These are phyloP conservation scores for Veloboletus limbatus DNA, from an alignment of 1,284 basidiomycete species.

Conservation along the genomic window DNA sequence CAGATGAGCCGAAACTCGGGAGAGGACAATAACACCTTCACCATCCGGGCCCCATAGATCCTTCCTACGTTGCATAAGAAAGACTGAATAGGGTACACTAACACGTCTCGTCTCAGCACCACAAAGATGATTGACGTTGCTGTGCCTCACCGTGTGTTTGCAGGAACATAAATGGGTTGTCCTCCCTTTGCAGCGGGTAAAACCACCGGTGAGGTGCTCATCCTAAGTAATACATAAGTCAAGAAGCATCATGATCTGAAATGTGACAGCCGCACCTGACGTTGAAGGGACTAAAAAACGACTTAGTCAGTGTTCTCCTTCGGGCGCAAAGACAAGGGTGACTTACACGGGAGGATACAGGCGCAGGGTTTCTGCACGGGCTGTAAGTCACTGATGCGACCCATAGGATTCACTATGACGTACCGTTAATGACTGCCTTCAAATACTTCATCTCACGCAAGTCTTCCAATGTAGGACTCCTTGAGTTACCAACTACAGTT, in stretches of 20 bases:
- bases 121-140: slow-evolving; percentile 21
- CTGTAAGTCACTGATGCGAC: neutral
- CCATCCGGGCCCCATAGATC: slow-evolving; percentile 40
- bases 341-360: slow-evolving; percentile 60
- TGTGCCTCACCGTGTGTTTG: slow-evolving; percentile 41
- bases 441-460: slow-evolving; percentile 59
- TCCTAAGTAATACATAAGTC: slow-evolving; percentile 30
- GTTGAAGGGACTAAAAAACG: slow-evolving; percentile 34
- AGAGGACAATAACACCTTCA: neutral
- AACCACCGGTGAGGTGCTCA: slow-evolving; percentile 42
- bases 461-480: slow-evolving; percentile 49
- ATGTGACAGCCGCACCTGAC: slow-evolving; percentile 19
- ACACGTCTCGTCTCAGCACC: slow-evolving; percentile 1
- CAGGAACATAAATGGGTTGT: slow-evolving; percentile 30
- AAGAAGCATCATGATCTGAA: neutral
- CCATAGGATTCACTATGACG: slow-evolving; percentile 4
- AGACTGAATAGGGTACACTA: slow-evolving; percentile 34
- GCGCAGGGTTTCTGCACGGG: slow-evolving; percentile 52
- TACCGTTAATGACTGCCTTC: slow-evolving; percentile 59
- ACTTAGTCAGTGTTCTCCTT: slow-evolving; percentile 6
- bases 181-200: slow-evolving; percentile 38
- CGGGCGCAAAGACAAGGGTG: neutral
- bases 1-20: neutral
- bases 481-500: slow-evolving; percentile 41
- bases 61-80: slow-evolving; percentile 36